phyloP scores from a whole-genome alignment of 768 basidiomycete species.

The Russula olivacea region DNA sequence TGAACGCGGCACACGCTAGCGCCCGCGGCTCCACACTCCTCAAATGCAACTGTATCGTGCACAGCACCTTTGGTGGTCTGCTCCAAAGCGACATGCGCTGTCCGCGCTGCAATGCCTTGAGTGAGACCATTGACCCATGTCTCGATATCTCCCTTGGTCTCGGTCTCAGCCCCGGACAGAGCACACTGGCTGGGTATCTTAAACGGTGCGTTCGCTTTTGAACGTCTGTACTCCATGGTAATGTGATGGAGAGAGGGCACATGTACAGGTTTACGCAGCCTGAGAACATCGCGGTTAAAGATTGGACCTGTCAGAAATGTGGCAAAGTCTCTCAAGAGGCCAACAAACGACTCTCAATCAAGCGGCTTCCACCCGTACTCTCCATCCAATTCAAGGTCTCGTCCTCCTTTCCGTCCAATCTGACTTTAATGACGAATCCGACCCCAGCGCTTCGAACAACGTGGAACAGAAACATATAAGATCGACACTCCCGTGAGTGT shows the following conservation, averaged over 20 bases:
- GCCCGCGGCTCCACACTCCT: constrained; percentile 69
- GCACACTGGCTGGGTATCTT: constrained; percentile 71
- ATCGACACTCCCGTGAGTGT: constrained; percentile 80
- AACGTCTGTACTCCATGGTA: no score
- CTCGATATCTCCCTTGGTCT: constrained; percentile 88
- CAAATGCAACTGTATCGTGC: constrained; percentile 86
- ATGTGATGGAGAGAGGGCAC: no score
- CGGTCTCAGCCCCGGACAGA: constrained; percentile 58
- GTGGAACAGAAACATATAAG: constrained; percentile 56
- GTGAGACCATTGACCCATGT: constrained; percentile 80
- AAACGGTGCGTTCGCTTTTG: constrained; percentile 44
- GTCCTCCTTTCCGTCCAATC: background rate
- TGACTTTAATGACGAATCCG: background rate
- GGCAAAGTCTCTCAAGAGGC: constrained; percentile 70
- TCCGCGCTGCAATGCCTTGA: constrained; percentile 73
- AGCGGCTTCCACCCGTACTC: constrained; percentile 79
- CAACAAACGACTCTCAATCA: constrained; percentile 79
- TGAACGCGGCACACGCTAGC: constrained; percentile 83
- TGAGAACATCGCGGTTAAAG: constrained; percentile 76
- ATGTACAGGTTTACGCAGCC: constrained; percentile 62
- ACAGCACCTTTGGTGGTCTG: constrained; percentile 82
- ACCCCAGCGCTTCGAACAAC: constrained; percentile 84
- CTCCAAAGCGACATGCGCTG: constrained; percentile 88
- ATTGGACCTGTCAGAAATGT: constrained; percentile 82
- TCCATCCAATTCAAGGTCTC: constrained; percentile 92